Evolutionary conservation across 2,329 filamentous ascomycete species (phyloP).

Genomic region (Fusarium nygamai): DNA sequence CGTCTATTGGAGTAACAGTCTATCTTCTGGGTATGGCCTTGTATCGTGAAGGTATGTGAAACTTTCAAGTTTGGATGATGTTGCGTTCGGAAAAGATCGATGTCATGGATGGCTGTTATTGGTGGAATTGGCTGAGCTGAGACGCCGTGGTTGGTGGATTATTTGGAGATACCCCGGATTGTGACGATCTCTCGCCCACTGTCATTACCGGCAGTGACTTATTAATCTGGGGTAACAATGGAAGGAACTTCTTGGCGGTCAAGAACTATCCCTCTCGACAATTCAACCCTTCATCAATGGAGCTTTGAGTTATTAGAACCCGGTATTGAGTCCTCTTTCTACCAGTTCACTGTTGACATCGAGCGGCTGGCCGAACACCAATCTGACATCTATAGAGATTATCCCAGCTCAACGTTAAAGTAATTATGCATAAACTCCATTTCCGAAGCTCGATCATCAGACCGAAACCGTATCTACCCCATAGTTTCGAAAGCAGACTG

Average conservation of each 20-base stretch:
- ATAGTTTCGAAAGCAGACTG: neutral
- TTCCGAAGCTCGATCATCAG: no score
- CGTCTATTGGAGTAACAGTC: neutral
- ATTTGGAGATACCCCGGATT: neutral
- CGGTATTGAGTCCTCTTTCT: no score
- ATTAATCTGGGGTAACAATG: neutral
- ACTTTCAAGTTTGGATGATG: neutral
- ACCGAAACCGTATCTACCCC: neutral
- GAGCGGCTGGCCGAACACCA: no score
- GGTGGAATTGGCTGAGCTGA: neutral
- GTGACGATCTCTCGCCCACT: constrained; percentile 12
- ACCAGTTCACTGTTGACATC: no score
- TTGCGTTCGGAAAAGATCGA: neutral
- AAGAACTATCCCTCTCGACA: no score
- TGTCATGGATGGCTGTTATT: neutral
- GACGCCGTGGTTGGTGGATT: constrained; percentile 25
- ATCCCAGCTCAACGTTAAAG: accelerated
- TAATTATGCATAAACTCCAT: neutral
- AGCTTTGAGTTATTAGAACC: no score
- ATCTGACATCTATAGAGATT: no score
- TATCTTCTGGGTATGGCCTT: no score
- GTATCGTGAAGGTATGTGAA: neutral
- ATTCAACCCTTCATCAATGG: no score
- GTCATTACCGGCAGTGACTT: neutral
- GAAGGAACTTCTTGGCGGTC: neutral